These are phyloP conservation scores for Bipolaris oryzae DNA, from an alignment of 2,329 filamentous ascomycete genomes.

Conservation along the genomic window DNA sequence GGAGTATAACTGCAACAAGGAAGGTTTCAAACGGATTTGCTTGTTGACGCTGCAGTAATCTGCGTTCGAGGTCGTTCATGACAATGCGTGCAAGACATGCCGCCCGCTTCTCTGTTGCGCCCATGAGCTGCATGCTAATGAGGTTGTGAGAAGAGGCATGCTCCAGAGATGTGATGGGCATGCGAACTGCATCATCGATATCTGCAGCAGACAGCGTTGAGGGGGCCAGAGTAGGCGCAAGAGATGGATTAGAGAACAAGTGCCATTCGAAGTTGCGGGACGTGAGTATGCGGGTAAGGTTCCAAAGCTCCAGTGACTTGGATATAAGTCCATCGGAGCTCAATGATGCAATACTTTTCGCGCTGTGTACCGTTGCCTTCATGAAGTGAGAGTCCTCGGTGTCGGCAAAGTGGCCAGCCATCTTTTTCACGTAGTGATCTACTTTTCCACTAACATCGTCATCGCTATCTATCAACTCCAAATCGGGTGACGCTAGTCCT, in stretches of 20 bases:
- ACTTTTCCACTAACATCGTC: slow-evolving; percentile 60
- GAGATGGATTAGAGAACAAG: slow-evolving; percentile 54
- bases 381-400: slow-evolving; percentile 59
- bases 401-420: slow-evolving; percentile 54
- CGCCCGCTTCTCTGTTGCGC: slow-evolving; percentile 62
- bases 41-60: slow-evolving; percentile 64
- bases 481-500: slow-evolving; percentile 34
- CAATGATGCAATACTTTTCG: slow-evolving; percentile 37
- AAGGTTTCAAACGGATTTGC: slow-evolving; percentile 64
- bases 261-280: slow-evolving; percentile 57
- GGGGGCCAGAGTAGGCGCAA: slow-evolving; percentile 42
- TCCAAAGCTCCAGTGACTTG: slow-evolving; percentile 62
- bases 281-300: slow-evolving; percentile 61
- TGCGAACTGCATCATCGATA: slow-evolving; percentile 36
- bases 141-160: slow-evolving; percentile 56
- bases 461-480: slow-evolving; percentile 59
- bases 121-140: slow-evolving; percentile 61
- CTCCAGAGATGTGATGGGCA: slow-evolving; percentile 33
- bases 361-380: slow-evolving; percentile 54
- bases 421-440: slow-evolving; percentile 60
- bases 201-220: slow-evolving; percentile 41
- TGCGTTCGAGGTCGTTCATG: slow-evolving; percentile 65
- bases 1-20: slow-evolving; percentile 62
- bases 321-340: slow-evolving; percentile 55
- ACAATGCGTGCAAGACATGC: slow-evolving; percentile 59